These are phyloP conservation scores for Coemansia sp. DNA, from an alignment of 192 early-diverging fungal genomes.

Conservation along the genomic window DNA sequence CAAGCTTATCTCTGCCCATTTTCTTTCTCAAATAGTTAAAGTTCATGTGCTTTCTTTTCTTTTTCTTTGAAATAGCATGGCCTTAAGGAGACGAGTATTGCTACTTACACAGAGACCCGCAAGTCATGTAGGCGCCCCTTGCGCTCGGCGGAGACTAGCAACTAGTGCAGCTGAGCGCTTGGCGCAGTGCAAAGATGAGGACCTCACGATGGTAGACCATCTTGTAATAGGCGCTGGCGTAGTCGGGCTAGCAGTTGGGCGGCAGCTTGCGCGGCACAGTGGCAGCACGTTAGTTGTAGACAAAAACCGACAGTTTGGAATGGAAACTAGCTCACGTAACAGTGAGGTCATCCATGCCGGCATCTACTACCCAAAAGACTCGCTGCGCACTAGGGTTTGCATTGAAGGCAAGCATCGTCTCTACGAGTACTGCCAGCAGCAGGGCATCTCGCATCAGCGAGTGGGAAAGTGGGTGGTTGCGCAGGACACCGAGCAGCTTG, in stretches of 20 bases:
- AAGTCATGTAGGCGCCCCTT: background rate
- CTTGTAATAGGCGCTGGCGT: conserved; percentile 79
- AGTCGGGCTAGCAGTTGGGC: conserved; percentile 75
- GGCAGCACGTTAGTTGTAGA: conserved; percentile 64
- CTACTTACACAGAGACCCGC: background rate
- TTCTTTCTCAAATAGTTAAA: background rate
- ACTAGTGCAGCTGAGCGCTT: conserved; percentile 21
- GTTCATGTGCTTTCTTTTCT: background rate
- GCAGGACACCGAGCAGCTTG: conserved; percentile 51
- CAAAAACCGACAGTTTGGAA: conserved; percentile 60
- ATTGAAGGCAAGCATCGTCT: conserved; percentile 71
- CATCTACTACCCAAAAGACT: conserved; percentile 74
- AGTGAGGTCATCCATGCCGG: conserved; percentile 90
- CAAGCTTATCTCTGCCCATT: background rate
- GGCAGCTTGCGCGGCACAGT: conserved; percentile 55
- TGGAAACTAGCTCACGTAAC: conserved; percentile 82
- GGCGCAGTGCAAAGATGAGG: conserved; percentile 10
- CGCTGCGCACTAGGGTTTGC: conserved; percentile 74
- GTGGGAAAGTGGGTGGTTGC: conserved; percentile 83
- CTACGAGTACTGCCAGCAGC: conserved; percentile 60
- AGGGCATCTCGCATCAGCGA: conserved; percentile 54
- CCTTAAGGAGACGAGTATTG: background rate
- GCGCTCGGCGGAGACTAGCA: background rate
- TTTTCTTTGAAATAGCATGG: background rate
- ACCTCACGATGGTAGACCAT: conserved; percentile 58